phyloP scores from a whole-genome alignment of 108 stramenopile species.

The Conticribra weissflogii region DNA sequence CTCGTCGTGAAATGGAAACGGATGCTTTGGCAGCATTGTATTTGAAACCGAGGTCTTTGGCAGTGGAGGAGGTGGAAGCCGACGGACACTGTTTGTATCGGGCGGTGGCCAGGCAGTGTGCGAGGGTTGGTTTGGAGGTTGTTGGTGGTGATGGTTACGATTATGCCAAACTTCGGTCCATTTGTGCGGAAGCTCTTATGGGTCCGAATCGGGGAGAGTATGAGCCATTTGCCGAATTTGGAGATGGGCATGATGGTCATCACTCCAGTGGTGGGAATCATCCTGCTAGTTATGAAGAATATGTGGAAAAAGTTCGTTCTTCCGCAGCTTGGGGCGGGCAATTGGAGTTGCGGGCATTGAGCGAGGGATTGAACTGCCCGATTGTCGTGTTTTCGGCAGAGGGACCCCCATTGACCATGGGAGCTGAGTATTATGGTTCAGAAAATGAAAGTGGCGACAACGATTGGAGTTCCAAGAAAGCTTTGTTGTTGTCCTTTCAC shows the following conservation, averaged over 20 bases:
- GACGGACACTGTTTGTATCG: conserved; percentile 98
- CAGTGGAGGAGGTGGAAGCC: conserved; percentile 82
- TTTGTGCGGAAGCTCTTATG: conserved; percentile 74
- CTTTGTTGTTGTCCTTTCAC: conserved; percentile 89
- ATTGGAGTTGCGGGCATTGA: conserved; percentile 91
- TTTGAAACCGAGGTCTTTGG: conserved; percentile 54
- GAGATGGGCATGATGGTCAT: conserved; percentile 46
- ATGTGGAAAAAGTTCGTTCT: conserved; percentile 78
- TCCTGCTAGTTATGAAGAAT: conserved; percentile 77
- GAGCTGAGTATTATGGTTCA: conserved; percentile 35
- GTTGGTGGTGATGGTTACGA: conserved; percentile 2
- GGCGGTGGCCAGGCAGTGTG: conserved; percentile 84
- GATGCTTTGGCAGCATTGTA: conserved; percentile 49
- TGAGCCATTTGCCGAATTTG: conserved; percentile 89
- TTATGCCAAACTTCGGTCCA: conserved; percentile 37
- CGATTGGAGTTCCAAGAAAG: conserved; percentile 45
- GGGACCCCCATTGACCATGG: conserved; percentile 55
- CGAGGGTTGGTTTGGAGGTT: conserved; percentile 29
- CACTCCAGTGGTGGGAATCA: conserved; percentile 26
- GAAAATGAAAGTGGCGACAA: conserved; percentile 28
- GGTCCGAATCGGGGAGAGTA: conserved; percentile 71
- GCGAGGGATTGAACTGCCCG: conserved; percentile 75
- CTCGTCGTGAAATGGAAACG: conserved; percentile 67
- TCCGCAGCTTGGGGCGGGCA: conserved; percentile 97
- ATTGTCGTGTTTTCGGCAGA: conserved; percentile 84